A percentile compares a stretch with the other conserved stretches of the same genome.
phyloP scores from a whole-genome alignment of 139 green algal species.

The Limnomonas spitsbergensis region DNA sequence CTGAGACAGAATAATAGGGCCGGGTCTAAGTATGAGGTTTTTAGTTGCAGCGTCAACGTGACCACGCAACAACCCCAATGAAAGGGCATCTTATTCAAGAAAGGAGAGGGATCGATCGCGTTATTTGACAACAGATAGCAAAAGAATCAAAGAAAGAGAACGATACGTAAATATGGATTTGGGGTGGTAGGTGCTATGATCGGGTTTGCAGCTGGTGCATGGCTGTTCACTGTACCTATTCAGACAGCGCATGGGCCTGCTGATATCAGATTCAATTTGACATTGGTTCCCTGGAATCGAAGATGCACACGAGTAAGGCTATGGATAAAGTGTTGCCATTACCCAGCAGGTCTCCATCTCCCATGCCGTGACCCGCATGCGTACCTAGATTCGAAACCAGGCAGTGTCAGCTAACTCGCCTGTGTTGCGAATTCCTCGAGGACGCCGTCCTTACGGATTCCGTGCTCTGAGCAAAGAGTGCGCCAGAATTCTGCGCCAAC shows the following conservation, averaged over 20 bases:
- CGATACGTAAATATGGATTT: no score
- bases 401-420: constrained; percentile 29
- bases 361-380: background rate
- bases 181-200: no score
- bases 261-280: background rate
- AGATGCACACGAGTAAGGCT: background rate
- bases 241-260: background rate
- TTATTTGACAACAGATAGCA: no score
- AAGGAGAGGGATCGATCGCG: no score
- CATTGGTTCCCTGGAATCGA: no score
- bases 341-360: background rate
- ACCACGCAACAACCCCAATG: constrained; percentile 3
- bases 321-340: background rate
- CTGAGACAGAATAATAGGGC: background rate
- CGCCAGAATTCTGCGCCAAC: constrained; percentile 97
- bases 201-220: no score
- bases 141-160: no score
- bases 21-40: background rate
- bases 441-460: constrained; percentile 94
- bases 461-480: constrained; percentile 93
- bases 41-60: background rate
- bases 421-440: constrained; percentile 85
- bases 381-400: background rate
- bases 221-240: no score
- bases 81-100: background rate